Conservation (phyloP, 75 land plant species). For the Pseudotsuga menziesii region DNA sequence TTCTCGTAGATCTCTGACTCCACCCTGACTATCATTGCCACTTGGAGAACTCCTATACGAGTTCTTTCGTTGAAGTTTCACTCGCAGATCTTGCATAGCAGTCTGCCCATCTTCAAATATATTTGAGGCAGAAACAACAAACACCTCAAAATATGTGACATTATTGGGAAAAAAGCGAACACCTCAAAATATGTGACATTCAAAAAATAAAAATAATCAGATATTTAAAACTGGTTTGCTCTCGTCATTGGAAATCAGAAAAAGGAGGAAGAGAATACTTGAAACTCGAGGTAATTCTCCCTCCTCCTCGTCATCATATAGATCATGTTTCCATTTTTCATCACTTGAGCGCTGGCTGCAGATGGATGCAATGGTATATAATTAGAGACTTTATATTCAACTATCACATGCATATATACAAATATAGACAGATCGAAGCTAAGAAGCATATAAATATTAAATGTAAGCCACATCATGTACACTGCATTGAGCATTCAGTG, state of each 20-base stretch:
- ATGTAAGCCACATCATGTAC: neutral
- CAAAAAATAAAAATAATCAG: neutral
- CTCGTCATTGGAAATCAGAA: neutral
- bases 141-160: neutral
- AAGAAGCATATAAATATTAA: neutral
- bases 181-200: neutral
- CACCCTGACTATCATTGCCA: conserved; percentile 27
- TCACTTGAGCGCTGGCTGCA: conserved; percentile 52
- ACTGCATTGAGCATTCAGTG: neutral
- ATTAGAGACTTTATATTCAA: neutral
- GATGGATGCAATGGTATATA: neutral
- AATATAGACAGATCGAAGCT: neutral
- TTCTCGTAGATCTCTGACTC: conserved; percentile 72
- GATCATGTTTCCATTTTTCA: conserved; percentile 81
- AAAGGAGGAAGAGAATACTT: conserved; percentile 29
- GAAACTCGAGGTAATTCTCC: conserved; percentile 37
- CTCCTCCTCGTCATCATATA: conserved; percentile 29
- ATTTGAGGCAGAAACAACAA: neutral
- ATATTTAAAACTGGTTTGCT: neutral
- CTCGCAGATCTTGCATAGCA: conserved; percentile 65
- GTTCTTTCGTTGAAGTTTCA: conserved; percentile 53
- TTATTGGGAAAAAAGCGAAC: neutral
- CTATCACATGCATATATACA: neutral
- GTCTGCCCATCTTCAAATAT: conserved; percentile 25
- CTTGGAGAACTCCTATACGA: conserved; percentile 23